phyloP scores from a whole-genome alignment of 345 rosid genomes.

The Geranium rotundifolium region DNA sequence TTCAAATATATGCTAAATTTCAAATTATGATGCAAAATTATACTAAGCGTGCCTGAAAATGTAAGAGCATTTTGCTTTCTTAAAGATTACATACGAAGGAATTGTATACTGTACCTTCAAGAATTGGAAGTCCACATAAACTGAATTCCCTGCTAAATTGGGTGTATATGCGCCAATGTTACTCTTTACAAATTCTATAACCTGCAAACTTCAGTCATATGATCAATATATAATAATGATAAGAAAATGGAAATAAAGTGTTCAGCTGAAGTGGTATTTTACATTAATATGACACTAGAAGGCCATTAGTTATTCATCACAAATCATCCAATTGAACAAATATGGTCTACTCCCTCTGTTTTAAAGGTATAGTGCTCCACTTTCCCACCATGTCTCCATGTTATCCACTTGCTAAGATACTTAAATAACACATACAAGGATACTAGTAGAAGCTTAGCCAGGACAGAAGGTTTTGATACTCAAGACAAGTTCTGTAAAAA shows the following conservation, averaged over 20 bases:
- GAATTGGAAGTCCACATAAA: constrained; percentile 63
- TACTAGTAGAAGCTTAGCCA: background rate
- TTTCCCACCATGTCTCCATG: too few species aligned
- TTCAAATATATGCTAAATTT: background rate
- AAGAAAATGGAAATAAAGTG: background rate
- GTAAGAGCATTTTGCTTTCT: background rate
- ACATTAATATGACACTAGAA: background rate
- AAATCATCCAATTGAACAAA: background rate
- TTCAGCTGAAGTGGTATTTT: background rate
- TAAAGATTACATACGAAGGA: background rate
- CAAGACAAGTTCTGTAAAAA: background rate
- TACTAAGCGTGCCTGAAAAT: background rate
- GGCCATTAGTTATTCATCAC: background rate
- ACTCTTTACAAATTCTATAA: constrained; percentile 58
- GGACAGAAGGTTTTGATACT: background rate
- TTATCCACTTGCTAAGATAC: too few species aligned
- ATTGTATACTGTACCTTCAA: constrained; percentile 41
- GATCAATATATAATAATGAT: background rate
- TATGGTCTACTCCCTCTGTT: too few species aligned
- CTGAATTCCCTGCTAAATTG: constrained; percentile 74
- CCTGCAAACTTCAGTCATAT: constrained; percentile 36
- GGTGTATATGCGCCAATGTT: constrained; percentile 53
- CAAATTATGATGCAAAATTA: background rate
- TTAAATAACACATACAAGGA: too few species aligned
- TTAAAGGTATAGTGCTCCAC: too few species aligned